These are phyloP conservation scores for Lupinus albus DNA, from an alignment of 306 rosid genomes.

Conservation along the genomic window DNA sequence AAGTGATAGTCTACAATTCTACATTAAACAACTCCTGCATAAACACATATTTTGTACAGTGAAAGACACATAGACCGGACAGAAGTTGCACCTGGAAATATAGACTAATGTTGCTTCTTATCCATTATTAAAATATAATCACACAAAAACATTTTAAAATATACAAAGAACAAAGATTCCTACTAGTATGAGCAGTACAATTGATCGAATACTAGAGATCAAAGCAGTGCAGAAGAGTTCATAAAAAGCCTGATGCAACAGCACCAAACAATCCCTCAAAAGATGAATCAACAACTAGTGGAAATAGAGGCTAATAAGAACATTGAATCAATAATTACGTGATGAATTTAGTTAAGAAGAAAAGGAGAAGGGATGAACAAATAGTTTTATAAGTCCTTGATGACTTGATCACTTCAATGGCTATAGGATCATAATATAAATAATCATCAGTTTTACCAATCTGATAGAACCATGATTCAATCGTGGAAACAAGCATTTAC, in stretches of 20 bases:
- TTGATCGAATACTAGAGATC: constrained; percentile 26
- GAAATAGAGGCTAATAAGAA: constrained; percentile 27
- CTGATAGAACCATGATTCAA: constrained; percentile 12
- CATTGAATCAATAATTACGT: constrained; percentile 32
- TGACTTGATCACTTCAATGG: constrained; percentile 31
- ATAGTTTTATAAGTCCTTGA: background rate
- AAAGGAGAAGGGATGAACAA: constrained; percentile 11
- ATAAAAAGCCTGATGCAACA: constrained; percentile 8
- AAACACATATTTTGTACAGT: constrained; percentile 9
- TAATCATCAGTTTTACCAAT: constrained; percentile 10
- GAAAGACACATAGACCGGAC: background rate
- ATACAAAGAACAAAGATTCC: background rate
- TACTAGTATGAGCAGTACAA: background rate
- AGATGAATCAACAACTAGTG: constrained; percentile 14
- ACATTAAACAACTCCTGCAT: constrained; percentile 6
- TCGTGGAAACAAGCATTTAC: constrained; percentile 17
- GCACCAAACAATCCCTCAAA: background rate
- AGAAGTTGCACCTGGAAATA: constrained; percentile 11
- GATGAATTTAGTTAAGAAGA: constrained; percentile 22
- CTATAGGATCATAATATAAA: constrained; percentile 8
- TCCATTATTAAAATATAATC: background rate
- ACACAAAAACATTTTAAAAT: background rate
- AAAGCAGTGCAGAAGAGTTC: constrained; percentile 17
- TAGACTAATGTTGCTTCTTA: constrained; percentile 8
- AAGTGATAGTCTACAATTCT: background rate